These are phyloP conservation scores for Heterobasidion annosum DNA, from an alignment of 1,284 basidiomycete genomes.

Conservation along the genomic window DNA sequence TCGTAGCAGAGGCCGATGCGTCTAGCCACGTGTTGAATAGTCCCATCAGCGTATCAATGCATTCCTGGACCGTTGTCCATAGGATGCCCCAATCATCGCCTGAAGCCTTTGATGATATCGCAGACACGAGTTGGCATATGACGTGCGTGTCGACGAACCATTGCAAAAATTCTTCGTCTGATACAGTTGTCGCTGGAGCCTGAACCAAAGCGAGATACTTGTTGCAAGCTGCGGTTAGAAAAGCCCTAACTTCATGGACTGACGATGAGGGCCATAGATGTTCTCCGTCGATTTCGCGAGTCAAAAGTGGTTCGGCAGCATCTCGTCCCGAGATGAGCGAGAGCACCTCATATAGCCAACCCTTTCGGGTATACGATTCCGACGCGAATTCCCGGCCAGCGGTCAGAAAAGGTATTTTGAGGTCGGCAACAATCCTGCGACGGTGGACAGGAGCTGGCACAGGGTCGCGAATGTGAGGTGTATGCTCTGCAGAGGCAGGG, in stretches of 20 bases:
- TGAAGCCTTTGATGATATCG: slow-evolving; percentile 11
- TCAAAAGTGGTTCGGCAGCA: slow-evolving; percentile 2
- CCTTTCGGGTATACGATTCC: slow-evolving; percentile 44
- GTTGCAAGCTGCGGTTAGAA: slow-evolving; percentile 14
- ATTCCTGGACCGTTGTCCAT: slow-evolving; percentile 15
- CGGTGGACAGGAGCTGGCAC: neutral
- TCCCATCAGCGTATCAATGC: slow-evolving; percentile 29
- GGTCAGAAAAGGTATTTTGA: neutral
- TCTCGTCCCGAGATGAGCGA: slow-evolving; percentile 21
- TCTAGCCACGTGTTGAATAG: slow-evolving; percentile 21
- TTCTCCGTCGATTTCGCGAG: slow-evolving; percentile 3
- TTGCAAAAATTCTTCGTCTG: slow-evolving; percentile 23
- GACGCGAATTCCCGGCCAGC: slow-evolving; percentile 30
- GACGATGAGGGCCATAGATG: slow-evolving; percentile 9
- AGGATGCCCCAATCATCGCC: slow-evolving; percentile 1
- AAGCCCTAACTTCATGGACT: slow-evolving; percentile 13
- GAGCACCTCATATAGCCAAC: slow-evolving; percentile 47
- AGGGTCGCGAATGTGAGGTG: slow-evolving; percentile 3
- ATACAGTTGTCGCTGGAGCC: slow-evolving; percentile 21
- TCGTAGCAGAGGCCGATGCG: slow-evolving; percentile 1
- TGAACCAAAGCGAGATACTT: slow-evolving; percentile 18
- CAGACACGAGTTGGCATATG: slow-evolving; percentile 17
- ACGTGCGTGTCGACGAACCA: slow-evolving; percentile 12
- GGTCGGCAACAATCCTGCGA: slow-evolving; percentile 7
- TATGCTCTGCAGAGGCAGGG: neutral